Evolutionary conservation across 345 rosid genomes (phyloP), one percentile per base, ranked within the genome.

Genomic region (Lepidium aucheri): DNA sequence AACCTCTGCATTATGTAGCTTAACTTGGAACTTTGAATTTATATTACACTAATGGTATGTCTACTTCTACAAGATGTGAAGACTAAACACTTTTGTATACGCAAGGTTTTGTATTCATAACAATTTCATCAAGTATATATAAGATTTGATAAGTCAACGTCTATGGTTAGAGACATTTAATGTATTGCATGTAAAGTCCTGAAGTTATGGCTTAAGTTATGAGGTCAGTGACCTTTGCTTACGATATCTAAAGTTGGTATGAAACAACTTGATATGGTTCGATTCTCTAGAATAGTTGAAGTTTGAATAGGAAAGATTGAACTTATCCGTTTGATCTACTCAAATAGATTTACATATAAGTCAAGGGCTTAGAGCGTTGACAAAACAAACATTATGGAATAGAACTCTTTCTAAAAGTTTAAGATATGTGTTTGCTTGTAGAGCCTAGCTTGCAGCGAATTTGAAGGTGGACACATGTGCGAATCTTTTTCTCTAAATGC

Each of bases 1-100:
- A 77, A 18, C 41, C 94, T 71, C 2, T 85, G 81, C 95, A 87
- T 83, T 32, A 8, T 43, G 12, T 45, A 22, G 26, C 63, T 53
- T 66, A 1, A 4, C 17, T 47, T 54, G 6, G 43, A 26, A 45
- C 36, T 40, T 54, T 3, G n/a, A 41, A 36, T 11, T 54, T 38
- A n/a, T 56, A n/a, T 30, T 55, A 8, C n/a, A 47, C 6, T 3
- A 14, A 11, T 0, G 36, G 8, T n/a, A n/a, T 53, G 41, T 45
- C 40, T 36, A 12, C 42, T 34, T 65, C 15, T 42, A 49, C n/a
- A 22, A 20, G 60, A 11, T 17, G 35, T 46, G 8, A 47, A 42
- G 39, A 39, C 51, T 63, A 36, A 54, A 42, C 4, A 43, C 32
- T 13, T 32, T 20, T 33, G 4, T 17, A n/a, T 34, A 35, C 28